A percentile compares a stretch with the other conserved stretches of the same genome.
Evolutionary conservation across 805 yeast species (phyloP).

Genomic region (Ogataea trehalophila): DNA sequence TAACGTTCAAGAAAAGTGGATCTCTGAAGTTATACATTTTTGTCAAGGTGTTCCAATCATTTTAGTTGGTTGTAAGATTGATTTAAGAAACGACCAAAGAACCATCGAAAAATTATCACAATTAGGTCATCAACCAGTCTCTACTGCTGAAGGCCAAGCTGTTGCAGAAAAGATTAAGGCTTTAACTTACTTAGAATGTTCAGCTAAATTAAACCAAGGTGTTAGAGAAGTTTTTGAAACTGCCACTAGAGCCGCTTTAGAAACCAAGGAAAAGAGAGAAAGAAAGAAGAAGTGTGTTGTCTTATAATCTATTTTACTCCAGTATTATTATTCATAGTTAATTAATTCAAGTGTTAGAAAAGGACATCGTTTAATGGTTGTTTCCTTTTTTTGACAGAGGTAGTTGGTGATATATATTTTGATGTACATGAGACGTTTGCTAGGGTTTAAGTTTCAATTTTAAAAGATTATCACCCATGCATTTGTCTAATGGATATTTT

Average conservation of each 20-base stretch:
- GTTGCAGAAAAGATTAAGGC: slow-evolving; percentile 92
- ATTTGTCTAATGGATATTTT: background rate
- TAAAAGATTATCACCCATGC: background rate
- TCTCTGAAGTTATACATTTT: slow-evolving; percentile 87
- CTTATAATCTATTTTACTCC: slow-evolving; percentile 38
- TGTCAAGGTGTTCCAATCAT: slow-evolving; percentile 93
- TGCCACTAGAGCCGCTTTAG: slow-evolving; percentile 87
- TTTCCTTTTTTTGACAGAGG: background rate
- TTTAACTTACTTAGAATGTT: slow-evolving; percentile 80
- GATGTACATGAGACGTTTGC: background rate
- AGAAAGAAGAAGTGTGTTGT: slow-evolving; percentile 68
- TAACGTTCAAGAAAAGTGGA: slow-evolving; percentile 95
- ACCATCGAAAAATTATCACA: slow-evolving; percentile 71
- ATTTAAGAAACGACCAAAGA: slow-evolving; percentile 76
- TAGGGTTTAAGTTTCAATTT: too few relatives aligned
- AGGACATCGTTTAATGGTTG: too few relatives aligned
- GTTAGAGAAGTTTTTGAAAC: slow-evolving; percentile 90
- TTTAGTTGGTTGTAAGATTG: slow-evolving; percentile 87
- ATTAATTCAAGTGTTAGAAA: background rate
- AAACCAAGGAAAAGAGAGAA: slow-evolving; percentile 52
- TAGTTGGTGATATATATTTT: background rate
- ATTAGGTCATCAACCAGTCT: slow-evolving; percentile 75
- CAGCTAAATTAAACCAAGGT: slow-evolving; percentile 87
- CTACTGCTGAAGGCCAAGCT: slow-evolving; percentile 76
- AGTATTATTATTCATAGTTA: slow-evolving; percentile 2